These are phyloP conservation scores for Penicilliopsis zonata DNA, from an alignment of 495 filamentous ascomycete species.

Conservation along the genomic window DNA sequence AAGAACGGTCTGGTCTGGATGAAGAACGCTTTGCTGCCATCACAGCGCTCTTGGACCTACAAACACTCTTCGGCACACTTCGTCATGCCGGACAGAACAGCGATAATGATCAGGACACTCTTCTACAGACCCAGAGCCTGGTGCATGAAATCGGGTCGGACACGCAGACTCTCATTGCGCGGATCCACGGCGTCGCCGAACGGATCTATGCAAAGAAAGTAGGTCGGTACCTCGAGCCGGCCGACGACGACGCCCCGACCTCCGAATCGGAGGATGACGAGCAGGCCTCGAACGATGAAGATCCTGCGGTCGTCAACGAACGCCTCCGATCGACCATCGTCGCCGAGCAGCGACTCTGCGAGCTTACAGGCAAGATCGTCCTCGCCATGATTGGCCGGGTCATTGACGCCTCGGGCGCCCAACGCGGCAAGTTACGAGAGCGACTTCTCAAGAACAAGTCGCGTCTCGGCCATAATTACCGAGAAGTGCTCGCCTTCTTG, in stretches of 20 bases:
- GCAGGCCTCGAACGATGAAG: constrained; percentile 28
- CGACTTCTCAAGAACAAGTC: constrained; percentile 55
- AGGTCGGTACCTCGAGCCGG: constrained; percentile 52
- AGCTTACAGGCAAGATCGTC: constrained; percentile 71
- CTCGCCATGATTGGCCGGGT: constrained; percentile 62
- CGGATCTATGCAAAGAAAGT: constrained; percentile 60
- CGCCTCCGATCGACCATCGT: constrained; percentile 49
- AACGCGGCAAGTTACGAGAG: constrained; percentile 48
- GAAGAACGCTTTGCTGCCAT: constrained; percentile 65
- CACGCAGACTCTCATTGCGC: constrained; percentile 49
- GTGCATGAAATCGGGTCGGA: constrained; percentile 48
- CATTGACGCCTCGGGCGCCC: constrained; percentile 47
- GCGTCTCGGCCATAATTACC: constrained; percentile 60
- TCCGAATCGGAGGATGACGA: constrained; percentile 31
- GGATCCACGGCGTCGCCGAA: constrained; percentile 65
- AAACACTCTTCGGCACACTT: constrained; percentile 67
- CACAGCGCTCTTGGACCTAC: constrained; percentile 64
- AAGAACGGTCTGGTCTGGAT: constrained; percentile 45
- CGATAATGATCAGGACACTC: constrained; percentile 34
- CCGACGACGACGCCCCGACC: constrained; percentile 52
- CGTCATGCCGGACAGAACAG: constrained; percentile 31
- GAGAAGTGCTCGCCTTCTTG: constrained; percentile 62
- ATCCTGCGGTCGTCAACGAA: constrained; percentile 38
- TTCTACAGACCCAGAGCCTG: constrained; percentile 44
- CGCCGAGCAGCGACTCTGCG: constrained; percentile 73